These are phyloP conservation scores for Lachancea fermentati DNA, from an alignment of 805 yeast genomes.

Conservation along the genomic window DNA sequence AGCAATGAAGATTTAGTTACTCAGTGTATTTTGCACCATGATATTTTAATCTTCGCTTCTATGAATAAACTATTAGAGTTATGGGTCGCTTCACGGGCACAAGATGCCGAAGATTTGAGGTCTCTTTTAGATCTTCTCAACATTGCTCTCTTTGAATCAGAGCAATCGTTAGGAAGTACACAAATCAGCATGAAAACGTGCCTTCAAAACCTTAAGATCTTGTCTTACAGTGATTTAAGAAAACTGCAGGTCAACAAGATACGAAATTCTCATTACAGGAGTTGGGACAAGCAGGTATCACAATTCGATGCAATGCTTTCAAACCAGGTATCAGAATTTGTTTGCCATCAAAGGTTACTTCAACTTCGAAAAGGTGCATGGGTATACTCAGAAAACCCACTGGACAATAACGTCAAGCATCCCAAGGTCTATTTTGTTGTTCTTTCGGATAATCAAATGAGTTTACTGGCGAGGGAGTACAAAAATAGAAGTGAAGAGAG, in stretches of 20 bases:
- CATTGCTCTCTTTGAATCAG: constrained; percentile 5
- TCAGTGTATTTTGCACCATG: constrained; percentile 37
- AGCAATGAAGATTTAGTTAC: constrained; percentile 23
- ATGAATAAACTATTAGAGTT: constrained; percentile 53
- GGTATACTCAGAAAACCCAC: constrained; percentile 63
- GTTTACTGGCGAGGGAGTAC: constrained; percentile 56
- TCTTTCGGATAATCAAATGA: constrained; percentile 61
- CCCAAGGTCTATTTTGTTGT: constrained; percentile 50
- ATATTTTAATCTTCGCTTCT: constrained; percentile 47
- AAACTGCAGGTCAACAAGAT: constrained; percentile 44
- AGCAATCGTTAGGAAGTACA: constrained; percentile 4
- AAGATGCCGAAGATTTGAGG: constrained; percentile 48
- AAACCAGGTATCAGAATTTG: constrained; percentile 61
- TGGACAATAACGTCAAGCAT: constrained; percentile 20
- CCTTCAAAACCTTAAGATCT: constrained; percentile 37
- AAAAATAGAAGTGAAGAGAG: constrained; percentile 38
- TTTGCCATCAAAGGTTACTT: constrained; percentile 67
- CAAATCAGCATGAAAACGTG: constrained; percentile 38
- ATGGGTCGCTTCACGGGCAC: constrained; percentile 53
- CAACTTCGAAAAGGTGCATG: constrained; percentile 73
- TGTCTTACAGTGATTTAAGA: constrained; percentile 47
- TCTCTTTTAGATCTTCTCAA: constrained; percentile 38
- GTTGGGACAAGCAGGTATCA: constrained; percentile 43
- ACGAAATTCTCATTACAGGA: constrained; percentile 32
- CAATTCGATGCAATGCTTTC: constrained; percentile 47